Evolutionary conservation across 176 grass and related monocot genomes (phyloP), one percentile per base, ranked within the genome.

Genomic region (Dendrocalamus sinicus): DNA sequence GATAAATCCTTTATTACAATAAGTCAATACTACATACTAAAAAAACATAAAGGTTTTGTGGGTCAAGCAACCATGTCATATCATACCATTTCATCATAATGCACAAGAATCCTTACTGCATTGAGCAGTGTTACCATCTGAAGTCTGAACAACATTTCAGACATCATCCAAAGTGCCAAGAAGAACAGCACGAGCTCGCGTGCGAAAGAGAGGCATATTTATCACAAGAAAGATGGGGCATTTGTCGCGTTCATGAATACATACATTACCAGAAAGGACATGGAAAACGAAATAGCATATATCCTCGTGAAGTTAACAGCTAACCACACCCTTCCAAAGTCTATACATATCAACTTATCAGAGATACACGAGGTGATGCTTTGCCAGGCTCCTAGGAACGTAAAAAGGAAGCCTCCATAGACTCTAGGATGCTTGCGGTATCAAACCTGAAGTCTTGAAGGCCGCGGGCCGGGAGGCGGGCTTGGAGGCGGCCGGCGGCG

Each of bases 331-430:
- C 28, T 74, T 73, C 48, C 70, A 68, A 37, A 55, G 78, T 82
- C 24, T 86, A 81, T 82, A 82, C 79, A 86, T 66, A 90, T 77
- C 76, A 61, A 63, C 47, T 13, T 48, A 13, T 13, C 47, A 48
- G 12, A 65, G 43, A 74, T 84, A 57, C 87, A 75, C 6, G 37
- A 39, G 65, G 23, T 81, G 60, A 81, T 82, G 48, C 24, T 48
- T 41, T 52, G 64, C 65, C 55, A 66, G 83, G 57, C 43, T 86
- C 78, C 84, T 87, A 94, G 73, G 63, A 78, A 23, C 48, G 85
- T 50, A 75, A 64, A 35, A 97, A 97, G 69, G 87, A 90, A 59
- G 88, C 90, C 51, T 95, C 93, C 83, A 95, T 85, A n/a, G 91
- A 89, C 88, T 98, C 85, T 58, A 95, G 40, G 55, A 98, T 98